Conservation (phyloP, 495 filamentous ascomycete genomes). For the Tuber magnatum region DNA sequence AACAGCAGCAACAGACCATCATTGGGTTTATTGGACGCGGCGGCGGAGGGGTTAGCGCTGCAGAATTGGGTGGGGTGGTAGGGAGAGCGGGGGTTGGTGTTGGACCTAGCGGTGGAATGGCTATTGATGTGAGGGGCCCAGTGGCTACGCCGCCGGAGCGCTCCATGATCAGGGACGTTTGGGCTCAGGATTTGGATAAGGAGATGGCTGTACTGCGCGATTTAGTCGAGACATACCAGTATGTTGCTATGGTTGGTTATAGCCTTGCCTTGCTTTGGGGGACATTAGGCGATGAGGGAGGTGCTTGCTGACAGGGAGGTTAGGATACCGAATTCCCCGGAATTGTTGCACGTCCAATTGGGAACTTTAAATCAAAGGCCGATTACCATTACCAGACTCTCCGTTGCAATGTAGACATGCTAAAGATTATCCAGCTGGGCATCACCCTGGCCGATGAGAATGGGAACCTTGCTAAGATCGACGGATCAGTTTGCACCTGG, state of each 20-base stretch:
- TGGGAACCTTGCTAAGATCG: constrained; percentile 61
- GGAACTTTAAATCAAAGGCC: constrained; percentile 82
- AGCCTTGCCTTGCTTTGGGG: constrained; percentile 20
- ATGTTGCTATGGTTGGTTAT: constrained; percentile 82
- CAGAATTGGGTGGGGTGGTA: constrained; percentile 17
- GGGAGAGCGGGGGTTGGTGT: constrained; percentile 45
- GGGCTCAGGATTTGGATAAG: constrained; percentile 81
- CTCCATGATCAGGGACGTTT: constrained; percentile 75
- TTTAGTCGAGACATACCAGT: constrained; percentile 81
- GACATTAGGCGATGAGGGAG: constrained; percentile 1
- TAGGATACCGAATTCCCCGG: constrained; percentile 98
- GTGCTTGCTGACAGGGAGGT: background rate
- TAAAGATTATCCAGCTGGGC: constrained; percentile 94
- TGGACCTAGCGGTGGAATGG: constrained; percentile 62
- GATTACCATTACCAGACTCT: constrained; percentile 98
- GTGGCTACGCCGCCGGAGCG: constrained; percentile 11
- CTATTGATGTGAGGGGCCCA: constrained; percentile 55
- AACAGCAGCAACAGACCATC: constrained; percentile 24
- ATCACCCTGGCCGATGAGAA: constrained; percentile 83
- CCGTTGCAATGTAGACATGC: constrained; percentile 90
- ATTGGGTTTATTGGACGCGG: constrained; percentile 40
- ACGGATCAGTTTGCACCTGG: constrained; percentile 79
- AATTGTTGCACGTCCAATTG: constrained; percentile 90
- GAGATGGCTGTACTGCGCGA: constrained; percentile 75
- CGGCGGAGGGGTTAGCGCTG: constrained; percentile 22